Percentiles rank a stretch among this genome's conserved stretches.
These are phyloP conservation scores for Butyriboletus appendiculatus DNA, from an alignment of 1,284 basidiomycete genomes.

Conservation along the genomic window DNA sequence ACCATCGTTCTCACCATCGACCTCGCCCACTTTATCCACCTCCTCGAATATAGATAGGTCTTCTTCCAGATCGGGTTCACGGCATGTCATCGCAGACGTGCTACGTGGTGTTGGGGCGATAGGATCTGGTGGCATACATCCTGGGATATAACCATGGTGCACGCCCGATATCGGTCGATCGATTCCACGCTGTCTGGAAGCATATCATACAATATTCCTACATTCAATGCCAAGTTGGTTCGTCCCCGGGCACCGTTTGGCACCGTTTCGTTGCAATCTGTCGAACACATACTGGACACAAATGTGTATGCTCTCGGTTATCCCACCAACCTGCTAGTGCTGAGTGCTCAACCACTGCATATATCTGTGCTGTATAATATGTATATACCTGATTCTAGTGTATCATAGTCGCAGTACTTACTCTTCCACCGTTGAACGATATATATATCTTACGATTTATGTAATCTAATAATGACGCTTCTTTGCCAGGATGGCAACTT, in stretches of 20 bases:
- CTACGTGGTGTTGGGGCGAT: conserved; percentile 31
- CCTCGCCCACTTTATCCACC: conserved; percentile 7
- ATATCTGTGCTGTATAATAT: background rate
- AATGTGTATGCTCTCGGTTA: background rate
- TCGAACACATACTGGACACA: no score
- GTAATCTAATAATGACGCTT: background rate
- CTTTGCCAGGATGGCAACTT: background rate
- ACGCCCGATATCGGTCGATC: background rate
- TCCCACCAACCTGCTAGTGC: no score
- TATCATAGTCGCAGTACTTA: background rate
- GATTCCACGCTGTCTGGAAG: background rate
- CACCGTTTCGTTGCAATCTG: background rate
- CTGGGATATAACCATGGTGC: conserved; percentile 3
- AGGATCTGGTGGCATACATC: conserved; percentile 6
- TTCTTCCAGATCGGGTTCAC: conserved; percentile 14
- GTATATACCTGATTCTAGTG: background rate
- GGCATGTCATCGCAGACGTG: conserved; percentile 29
- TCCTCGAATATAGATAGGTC: conserved; percentile 10
- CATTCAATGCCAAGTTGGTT: background rate
- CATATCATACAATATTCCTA: no score
- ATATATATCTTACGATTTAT: background rate
- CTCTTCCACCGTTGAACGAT: no score
- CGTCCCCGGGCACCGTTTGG: background rate
- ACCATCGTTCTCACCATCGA: conserved; percentile 3
- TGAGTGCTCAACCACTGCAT: background rate